Conservation (phyloP, 75 land plant genomes). For the Cryptomeria japonica region DNA sequence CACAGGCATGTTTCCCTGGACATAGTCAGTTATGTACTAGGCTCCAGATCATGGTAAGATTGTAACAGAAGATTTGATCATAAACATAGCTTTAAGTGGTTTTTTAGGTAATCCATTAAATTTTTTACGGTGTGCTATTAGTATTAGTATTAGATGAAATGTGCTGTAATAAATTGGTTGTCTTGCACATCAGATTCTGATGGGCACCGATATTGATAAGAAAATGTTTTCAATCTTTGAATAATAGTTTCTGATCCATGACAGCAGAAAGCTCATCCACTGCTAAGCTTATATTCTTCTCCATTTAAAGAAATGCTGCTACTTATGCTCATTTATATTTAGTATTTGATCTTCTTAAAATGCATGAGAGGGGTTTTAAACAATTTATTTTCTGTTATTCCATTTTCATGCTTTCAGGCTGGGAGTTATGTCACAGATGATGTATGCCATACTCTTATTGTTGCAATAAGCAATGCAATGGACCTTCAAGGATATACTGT, state of each 20-base stretch:
- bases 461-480: conserved; percentile 90
- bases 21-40: neutral
- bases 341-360: neutral
- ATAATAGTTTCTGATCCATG: neutral
- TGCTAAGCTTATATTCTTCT: neutral
- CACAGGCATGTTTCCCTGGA: neutral
- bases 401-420: conserved; percentile 55
- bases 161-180: too few relatives aligned
- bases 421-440: conserved; percentile 93
- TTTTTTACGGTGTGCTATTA: neutral
- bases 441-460: conserved; percentile 83
- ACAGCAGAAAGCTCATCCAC: neutral
- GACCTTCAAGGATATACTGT: conserved; percentile 97
- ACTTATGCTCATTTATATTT: neutral
- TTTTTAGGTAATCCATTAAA: neutral
- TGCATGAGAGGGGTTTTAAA: neutral
- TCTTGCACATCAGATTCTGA: too few relatives aligned
- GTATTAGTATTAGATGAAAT: neutral
- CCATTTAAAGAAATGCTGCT: neutral
- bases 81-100: neutral
- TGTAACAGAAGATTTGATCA: neutral
- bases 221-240: too few relatives aligned
- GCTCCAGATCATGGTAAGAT: neutral
- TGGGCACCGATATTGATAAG: neutral
- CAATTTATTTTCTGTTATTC: neutral